Conservation (phyloP, 2,329 filamentous ascomycete species). For the Sporothrix luriei region DNA sequence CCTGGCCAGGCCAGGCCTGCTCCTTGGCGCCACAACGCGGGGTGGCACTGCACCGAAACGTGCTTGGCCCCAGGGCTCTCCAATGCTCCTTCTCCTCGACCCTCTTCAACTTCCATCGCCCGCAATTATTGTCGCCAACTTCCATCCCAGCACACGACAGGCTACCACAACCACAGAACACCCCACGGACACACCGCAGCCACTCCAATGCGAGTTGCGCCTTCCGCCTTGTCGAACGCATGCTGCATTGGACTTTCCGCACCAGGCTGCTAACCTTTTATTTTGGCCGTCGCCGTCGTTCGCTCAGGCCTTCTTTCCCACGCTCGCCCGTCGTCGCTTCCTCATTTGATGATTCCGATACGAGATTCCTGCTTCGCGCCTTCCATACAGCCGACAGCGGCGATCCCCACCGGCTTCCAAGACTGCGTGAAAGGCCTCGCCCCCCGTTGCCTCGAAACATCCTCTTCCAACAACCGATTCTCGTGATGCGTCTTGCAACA, state of each 20-base stretch:
- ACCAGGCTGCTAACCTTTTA: neutral
- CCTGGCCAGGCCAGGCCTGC: neutral
- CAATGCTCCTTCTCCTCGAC: slow-evolving; percentile 13
- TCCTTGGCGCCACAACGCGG: slow-evolving; percentile 23
- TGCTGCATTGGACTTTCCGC: slow-evolving; percentile 11
- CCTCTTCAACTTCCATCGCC: neutral
- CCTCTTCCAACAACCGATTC: neutral
- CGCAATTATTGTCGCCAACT: slow-evolving; percentile 14
- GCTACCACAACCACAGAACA: slow-evolving; percentile 8
- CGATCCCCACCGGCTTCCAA: neutral
- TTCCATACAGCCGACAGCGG: neutral
- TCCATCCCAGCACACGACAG: slow-evolving; percentile 3
- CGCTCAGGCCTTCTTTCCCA: neutral
- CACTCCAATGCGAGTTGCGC: neutral
- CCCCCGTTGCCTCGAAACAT: neutral
- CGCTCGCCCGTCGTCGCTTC: slow-evolving; percentile 1
- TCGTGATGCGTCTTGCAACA: slow-evolving; percentile 20
- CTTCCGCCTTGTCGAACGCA: slow-evolving; percentile 1
- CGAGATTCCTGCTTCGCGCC: neutral
- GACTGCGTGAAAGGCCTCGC: neutral
- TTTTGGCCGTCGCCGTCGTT: neutral
- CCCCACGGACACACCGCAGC: slow-evolving; percentile 4
- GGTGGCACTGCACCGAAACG: slow-evolving; percentile 27
- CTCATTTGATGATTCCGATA: slow-evolving; percentile 11
- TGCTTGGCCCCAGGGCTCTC: slow-evolving; percentile 19